Base-by-base conservation (phyloP, 352 stramenopile genomes). In the Globisporangium yorkense region DNA sequence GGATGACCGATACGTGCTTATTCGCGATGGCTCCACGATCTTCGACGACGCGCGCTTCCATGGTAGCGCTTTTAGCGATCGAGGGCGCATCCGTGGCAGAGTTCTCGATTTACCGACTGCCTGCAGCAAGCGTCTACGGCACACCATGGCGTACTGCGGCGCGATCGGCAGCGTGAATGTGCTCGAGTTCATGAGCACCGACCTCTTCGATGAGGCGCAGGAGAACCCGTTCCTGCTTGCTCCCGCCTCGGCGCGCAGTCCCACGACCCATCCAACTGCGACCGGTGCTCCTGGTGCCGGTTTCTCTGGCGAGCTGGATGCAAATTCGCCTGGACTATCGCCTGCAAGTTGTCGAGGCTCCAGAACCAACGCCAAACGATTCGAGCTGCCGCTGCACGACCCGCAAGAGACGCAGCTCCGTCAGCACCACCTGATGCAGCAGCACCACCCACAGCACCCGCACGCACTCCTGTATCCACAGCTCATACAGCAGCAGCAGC, bases 131-230 rank as follows among this genome's bases (percentile, higher is more conserved):
- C 7, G 21, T 10, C 5, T 9, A 10, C 6, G 6, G 9, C 33
- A 2, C n/a, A 65, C 40, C 33, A 66, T 63, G 51, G 62, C 72
- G 61, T 89, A 89, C 60, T 85, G 70, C 46, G 79, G 76, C 44
- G 62, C 79, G 15, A 78, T 89, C 46, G 76, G 79, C 48, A 87
- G 67, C 49, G 79, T 89, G 12, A 87, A 86, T 41, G 76, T 89
- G 58, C 57, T 87, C 49, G 68, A 81, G 51, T 75, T 87, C 50
- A 77, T 86, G 68, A 87, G 76, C 67, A 83, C 72, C 1, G 79
- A 89, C 29, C 57, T 88, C 51, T 88, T 88, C 45, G 78, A 88
- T 47, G 78, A 88, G 58, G 72, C 74, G 56, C 78, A 88, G 61
- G 78, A 88, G 63, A 88, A 88, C 55, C 78, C 78, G 21, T 84